These are phyloP conservation scores for Antitrichia curtipendula DNA, from an alignment of 225 moss, liverwort and hornwort species.

Conservation along the genomic window DNA sequence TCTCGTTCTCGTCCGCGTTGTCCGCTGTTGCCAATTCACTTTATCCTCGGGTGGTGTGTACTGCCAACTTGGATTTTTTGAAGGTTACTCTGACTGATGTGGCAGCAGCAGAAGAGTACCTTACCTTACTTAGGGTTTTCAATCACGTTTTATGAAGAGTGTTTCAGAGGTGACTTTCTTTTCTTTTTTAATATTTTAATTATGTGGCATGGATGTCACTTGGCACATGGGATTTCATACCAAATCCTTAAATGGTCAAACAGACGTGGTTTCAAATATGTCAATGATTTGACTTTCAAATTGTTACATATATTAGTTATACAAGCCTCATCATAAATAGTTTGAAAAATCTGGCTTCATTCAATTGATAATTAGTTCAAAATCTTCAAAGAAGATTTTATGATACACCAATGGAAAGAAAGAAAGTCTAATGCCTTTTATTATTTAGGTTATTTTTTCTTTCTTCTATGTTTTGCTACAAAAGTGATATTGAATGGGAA, in stretches of 20 bases:
- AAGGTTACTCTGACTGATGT: background rate
- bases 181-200: background rate
- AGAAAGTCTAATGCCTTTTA: background rate
- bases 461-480: too few relatives aligned
- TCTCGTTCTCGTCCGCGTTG: background rate
- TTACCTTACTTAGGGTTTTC: background rate
- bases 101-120: background rate
- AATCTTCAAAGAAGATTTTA: background rate
- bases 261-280: background rate
- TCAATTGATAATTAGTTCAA: background rate
- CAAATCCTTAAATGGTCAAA: background rate
- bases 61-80: background rate
- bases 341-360: background rate
- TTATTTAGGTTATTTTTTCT: background rate
- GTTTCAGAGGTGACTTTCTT: too few relatives aligned
- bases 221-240: background rate
- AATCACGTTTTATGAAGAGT: background rate
- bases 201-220: background rate
- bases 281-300: background rate
- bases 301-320: background rate
- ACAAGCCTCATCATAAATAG: too few relatives aligned
- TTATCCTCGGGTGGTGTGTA: background rate
- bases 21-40: too few relatives aligned
- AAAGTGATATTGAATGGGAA: background rate
- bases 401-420: background rate